phyloP scores from a whole-genome alignment of 495 filamentous ascomycete species.

The Daldinia caldariorum region DNA sequence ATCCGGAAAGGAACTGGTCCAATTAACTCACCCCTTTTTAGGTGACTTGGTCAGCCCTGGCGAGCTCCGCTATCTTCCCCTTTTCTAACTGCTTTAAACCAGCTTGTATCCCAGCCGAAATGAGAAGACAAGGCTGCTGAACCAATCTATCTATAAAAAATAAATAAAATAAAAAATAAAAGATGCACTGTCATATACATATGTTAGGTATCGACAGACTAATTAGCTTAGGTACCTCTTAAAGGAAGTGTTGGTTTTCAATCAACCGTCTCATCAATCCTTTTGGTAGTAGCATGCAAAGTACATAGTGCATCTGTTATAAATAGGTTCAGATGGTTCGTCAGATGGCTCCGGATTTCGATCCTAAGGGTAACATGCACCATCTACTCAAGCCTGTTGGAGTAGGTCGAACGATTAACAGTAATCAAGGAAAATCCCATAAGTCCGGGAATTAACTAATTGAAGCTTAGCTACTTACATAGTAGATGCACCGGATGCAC shows the following conservation, averaged over 20 bases:
- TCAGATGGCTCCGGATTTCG: slow-evolving; percentile 5
- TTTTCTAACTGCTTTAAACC: slow-evolving; percentile 12
- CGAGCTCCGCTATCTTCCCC: slow-evolving; percentile 25
- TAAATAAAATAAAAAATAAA: no score
- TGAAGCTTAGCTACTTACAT: slow-evolving; percentile 31
- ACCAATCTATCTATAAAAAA: not conserved
- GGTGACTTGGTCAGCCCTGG: not conserved
- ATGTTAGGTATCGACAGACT: not conserved
- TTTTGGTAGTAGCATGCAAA: slow-evolving; percentile 4
- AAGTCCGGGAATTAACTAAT: slow-evolving; percentile 19
- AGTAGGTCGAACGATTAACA: slow-evolving; percentile 16
- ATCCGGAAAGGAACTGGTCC: slow-evolving; percentile 25
- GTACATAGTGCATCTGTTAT: slow-evolving; percentile 3
- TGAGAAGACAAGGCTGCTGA: slow-evolving; percentile 7
- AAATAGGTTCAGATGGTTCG: slow-evolving; percentile 7
- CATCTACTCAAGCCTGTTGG: not conserved
- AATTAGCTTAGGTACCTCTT: not conserved
- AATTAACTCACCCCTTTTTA: slow-evolving; percentile 22
- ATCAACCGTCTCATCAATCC: slow-evolving; percentile 11
- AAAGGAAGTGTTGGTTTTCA: not conserved
- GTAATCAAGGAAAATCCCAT: slow-evolving; percentile 35
- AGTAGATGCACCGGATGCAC: not conserved
- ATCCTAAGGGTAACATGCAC: slow-evolving; percentile 15
- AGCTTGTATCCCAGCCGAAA: slow-evolving; percentile 15
- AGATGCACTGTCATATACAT: no score